phyloP scores from a whole-genome alignment of 1,284 basidiomycete genomes.

The Pseudozyma pruni region DNA sequence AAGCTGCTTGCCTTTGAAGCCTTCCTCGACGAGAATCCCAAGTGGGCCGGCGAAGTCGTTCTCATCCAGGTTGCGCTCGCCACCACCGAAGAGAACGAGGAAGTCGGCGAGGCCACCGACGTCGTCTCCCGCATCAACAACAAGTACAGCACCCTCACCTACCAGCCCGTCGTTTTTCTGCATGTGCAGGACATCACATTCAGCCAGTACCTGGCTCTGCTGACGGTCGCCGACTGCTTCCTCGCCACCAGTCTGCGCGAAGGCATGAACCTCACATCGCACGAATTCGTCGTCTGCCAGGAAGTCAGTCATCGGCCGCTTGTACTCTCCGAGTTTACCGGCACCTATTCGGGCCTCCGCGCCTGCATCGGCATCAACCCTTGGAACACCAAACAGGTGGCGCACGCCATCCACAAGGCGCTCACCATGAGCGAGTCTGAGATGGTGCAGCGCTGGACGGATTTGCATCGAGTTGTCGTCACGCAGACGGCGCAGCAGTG shows the following conservation, averaged over 20 bases:
- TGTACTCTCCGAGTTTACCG: constrained; percentile 80
- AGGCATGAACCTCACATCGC: constrained; percentile 84
- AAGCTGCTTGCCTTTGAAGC: constrained; percentile 84
- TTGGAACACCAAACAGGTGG: constrained; percentile 68
- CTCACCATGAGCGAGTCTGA: constrained; percentile 82
- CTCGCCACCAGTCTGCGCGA: constrained; percentile 83
- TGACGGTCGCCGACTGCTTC: constrained; percentile 87
- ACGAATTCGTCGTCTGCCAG: constrained; percentile 80
- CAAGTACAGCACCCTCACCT: constrained; percentile 82
- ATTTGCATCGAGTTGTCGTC: constrained; percentile 84
- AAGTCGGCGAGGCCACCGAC: constrained; percentile 79
- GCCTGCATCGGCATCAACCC: constrained; percentile 86
- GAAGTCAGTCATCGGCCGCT: constrained; percentile 75
- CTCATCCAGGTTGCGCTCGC: constrained; percentile 87
- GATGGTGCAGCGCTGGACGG: constrained; percentile 80
- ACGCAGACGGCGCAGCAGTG: constrained; percentile 87
- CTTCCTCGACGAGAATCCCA: constrained; percentile 82
- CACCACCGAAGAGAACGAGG: constrained; percentile 80
- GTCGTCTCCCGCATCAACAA: constrained; percentile 84
- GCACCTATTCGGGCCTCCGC: constrained; percentile 84
- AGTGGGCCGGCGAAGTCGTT: constrained; percentile 82
- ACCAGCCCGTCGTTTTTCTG: constrained; percentile 86
- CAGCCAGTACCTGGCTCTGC: constrained; percentile 82
- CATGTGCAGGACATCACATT: constrained; percentile 88
- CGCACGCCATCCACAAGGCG: constrained; percentile 79